phyloP scores from a whole-genome alignment of 768 basidiomycete species.

The Sarcodon aspratus region DNA sequence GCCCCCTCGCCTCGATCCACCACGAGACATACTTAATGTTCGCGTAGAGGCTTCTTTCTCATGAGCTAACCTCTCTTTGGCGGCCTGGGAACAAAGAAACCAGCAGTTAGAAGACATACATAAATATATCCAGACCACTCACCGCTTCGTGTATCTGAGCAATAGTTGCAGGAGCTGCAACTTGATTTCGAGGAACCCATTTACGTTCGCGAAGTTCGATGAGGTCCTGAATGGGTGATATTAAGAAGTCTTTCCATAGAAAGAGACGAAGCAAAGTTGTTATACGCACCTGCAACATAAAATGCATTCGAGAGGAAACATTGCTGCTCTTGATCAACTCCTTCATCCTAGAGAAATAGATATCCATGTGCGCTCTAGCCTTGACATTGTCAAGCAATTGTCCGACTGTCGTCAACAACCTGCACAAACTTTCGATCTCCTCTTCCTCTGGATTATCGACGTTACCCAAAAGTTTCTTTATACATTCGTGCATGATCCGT shows the following conservation, averaged over 20 bases:
- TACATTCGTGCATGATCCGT: slow-evolving; percentile 97
- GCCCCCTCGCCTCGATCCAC: slow-evolving; percentile 81
- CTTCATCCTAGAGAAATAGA: slow-evolving; percentile 89
- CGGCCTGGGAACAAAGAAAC: slow-evolving; percentile 38
- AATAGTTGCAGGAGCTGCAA: slow-evolving; percentile 77
- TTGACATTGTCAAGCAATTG: slow-evolving; percentile 69
- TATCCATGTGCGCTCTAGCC: slow-evolving; percentile 78
- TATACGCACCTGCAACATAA: slow-evolving; percentile 80
- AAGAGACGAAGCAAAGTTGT: slow-evolving; percentile 1
- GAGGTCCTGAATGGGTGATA: slow-evolving; percentile 50
- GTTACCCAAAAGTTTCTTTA: slow-evolving; percentile 90
- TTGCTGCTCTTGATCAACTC: slow-evolving; percentile 64
- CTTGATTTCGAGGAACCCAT: slow-evolving; percentile 65
- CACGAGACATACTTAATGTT: slow-evolving; percentile 74
- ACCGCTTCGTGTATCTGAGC: slow-evolving; percentile 84
- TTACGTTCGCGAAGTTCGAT: slow-evolving; percentile 77
- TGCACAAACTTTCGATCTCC: slow-evolving; percentile 94
- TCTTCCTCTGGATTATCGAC: slow-evolving; percentile 95
- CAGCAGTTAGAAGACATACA: slow-evolving; percentile 3
- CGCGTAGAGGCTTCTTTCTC: slow-evolving; percentile 57
- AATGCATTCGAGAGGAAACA: slow-evolving; percentile 81
- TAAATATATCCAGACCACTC: slow-evolving; percentile 19
- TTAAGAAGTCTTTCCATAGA: slow-evolving; percentile 2
- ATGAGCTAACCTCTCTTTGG: slow-evolving; percentile 81
- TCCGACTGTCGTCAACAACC: slow-evolving; percentile 85